phyloP scores from a whole-genome alignment of 805 yeast species.

The Lachancea cidri region DNA sequence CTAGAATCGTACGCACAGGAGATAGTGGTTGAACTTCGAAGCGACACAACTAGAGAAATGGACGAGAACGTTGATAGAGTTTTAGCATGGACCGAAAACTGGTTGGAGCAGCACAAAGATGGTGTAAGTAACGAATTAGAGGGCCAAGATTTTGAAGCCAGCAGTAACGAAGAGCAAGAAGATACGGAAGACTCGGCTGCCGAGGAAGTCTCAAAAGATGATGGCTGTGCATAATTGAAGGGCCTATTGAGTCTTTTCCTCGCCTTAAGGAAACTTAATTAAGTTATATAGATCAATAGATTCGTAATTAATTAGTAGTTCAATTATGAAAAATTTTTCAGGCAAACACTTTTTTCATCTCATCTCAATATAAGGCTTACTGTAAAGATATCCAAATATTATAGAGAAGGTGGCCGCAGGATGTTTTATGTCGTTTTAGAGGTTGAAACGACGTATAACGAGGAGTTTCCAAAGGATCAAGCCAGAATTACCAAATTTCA shows the following conservation, averaged over 20 bases:
- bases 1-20: slow-evolving; percentile 72
- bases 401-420: slow-evolving; percentile 4
- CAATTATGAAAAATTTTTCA: neutral
- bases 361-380: neutral
- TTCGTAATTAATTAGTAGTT: neutral
- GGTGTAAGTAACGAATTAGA: slow-evolving; percentile 52
- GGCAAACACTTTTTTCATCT: slow-evolving; percentile 2
- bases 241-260: too few species aligned
- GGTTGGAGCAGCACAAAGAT: slow-evolving; percentile 62
- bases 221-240: too few species aligned
- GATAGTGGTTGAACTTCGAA: slow-evolving; percentile 73
- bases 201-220: neutral
- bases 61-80: slow-evolving; percentile 80
- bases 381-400: neutral
- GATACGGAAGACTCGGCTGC: slow-evolving; percentile 8
- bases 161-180: slow-evolving; percentile 11
- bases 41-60: slow-evolving; percentile 70
- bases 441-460: slow-evolving; percentile 17
- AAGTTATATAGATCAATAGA: neutral
- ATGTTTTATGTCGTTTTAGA: slow-evolving; percentile 28
- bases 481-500: slow-evolving; percentile 63
- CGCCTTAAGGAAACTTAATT: too few species aligned
- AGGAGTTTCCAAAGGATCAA: slow-evolving; percentile 47
- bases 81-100: slow-evolving; percentile 64
- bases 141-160: slow-evolving; percentile 4